Evolutionary conservation across 495 filamentous ascomycete species (phyloP).

Genomic region (Chaetomium tenue): DNA sequence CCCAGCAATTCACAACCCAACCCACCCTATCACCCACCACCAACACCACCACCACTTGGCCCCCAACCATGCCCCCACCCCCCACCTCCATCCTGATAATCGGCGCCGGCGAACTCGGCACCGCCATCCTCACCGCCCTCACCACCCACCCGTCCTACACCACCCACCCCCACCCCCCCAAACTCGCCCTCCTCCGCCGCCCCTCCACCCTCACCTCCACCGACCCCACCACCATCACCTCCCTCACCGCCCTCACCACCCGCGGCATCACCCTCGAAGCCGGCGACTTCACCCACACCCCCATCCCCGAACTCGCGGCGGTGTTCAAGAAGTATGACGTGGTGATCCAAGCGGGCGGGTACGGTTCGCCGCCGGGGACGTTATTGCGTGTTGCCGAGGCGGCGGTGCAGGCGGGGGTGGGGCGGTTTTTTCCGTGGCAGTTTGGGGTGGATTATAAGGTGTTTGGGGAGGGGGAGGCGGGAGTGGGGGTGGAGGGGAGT

Average conservation of each 20-base stretch:
- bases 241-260: slow-evolving; percentile 27
- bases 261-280: slow-evolving; percentile 43
- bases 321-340: slow-evolving; percentile 51
- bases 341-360: slow-evolving; percentile 57
- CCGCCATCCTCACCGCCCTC: slow-evolving; percentile 52
- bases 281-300: slow-evolving; percentile 48
- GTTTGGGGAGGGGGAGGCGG: slow-evolving; percentile 42
- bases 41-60: not conserved
- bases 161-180: slow-evolving; percentile 20
- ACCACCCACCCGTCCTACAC: slow-evolving; percentile 36
- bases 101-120: slow-evolving; percentile 61
- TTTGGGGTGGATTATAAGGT: slow-evolving; percentile 64
- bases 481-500: slow-evolving; percentile 37
- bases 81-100: slow-evolving; percentile 52
- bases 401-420: slow-evolving; percentile 46
- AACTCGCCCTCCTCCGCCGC: slow-evolving; percentile 53
- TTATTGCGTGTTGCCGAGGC: slow-evolving; percentile 53
- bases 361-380: slow-evolving; percentile 50
- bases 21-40: not conserved
- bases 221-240: slow-evolving; percentile 34
- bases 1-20: not conserved
- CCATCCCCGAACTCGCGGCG: slow-evolving; percentile 39
- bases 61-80: not conserved
- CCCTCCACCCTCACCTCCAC: slow-evolving; percentile 40
- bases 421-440: slow-evolving; percentile 62